Evolutionary conservation across 768 basidiomycete species (phyloP).

Genomic region (Pilatotrama ljubarskyi): DNA sequence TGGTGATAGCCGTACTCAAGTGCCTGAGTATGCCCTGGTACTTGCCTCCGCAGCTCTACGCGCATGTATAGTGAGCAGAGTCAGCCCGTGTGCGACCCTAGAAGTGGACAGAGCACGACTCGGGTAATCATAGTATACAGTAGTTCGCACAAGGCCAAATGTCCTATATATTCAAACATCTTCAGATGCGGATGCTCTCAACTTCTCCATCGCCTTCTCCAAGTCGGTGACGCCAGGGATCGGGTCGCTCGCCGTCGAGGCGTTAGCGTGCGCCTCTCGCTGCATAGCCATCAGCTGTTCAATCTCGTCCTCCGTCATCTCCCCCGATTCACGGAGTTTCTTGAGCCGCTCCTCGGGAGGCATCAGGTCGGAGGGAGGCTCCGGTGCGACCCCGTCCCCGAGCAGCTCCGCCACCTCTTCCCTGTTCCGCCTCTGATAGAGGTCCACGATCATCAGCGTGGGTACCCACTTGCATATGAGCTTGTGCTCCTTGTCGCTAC

Average conservation of each 20-base stretch:
- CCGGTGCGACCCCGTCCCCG: background rate
- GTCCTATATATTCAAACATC: background rate
- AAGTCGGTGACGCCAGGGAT: background rate
- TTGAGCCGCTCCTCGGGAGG: background rate
- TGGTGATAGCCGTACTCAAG: too few species aligned
- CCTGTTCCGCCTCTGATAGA: background rate
- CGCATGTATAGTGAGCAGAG: too few species aligned
- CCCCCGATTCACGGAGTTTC: background rate
- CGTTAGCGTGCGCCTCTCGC: background rate
- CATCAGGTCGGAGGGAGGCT: background rate
- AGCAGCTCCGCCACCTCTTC: background rate
- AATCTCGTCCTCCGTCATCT: background rate
- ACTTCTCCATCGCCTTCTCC: background rate
- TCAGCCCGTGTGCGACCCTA: too few species aligned
- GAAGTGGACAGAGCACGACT: too few species aligned
- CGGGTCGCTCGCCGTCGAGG: background rate
- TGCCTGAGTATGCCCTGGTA: too few species aligned
- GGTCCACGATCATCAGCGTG: background rate
- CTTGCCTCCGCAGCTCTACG: too few species aligned
- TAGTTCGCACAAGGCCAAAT: background rate
- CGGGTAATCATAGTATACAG: too few species aligned
- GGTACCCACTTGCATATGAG: background rate
- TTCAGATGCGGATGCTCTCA: background rate
- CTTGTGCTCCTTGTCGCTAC: constrained; percentile 1
- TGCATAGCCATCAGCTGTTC: background rate